Evolutionary conservation across 225 moss, liverwort and hornwort species (phyloP).

Genomic region (Sphagnum tenellum): DNA sequence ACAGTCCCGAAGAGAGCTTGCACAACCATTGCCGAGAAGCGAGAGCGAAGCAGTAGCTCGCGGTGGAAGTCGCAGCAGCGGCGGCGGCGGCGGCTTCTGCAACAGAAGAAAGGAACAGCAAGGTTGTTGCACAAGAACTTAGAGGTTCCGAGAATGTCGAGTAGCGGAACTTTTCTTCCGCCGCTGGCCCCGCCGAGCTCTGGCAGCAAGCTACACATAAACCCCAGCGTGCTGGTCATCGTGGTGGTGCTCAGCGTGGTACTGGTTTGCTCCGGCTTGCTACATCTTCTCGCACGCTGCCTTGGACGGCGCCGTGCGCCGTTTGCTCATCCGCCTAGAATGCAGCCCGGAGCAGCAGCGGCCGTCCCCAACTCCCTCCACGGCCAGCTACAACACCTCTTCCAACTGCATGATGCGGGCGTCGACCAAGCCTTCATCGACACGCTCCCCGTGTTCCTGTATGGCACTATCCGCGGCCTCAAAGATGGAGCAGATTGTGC

Average conservation of each 20-base stretch:
- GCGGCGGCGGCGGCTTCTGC: too few relatives aligned
- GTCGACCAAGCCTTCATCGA: conserved; percentile 47
- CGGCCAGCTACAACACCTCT: conserved; percentile 34
- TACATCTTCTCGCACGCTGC: conserved; percentile 35
- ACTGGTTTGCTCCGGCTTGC: conserved; percentile 33
- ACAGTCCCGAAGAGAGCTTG: too few relatives aligned
- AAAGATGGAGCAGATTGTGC: conserved; percentile 66
- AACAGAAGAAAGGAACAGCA: too few relatives aligned
- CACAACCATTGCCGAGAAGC: too few relatives aligned
- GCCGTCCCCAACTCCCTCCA: conserved; percentile 19
- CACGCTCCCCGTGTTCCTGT: conserved; percentile 44
- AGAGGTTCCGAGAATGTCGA: too few relatives aligned
- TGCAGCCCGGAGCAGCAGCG: conserved; percentile 6
- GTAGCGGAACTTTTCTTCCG: too few relatives aligned
- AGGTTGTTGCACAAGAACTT: too few relatives aligned
- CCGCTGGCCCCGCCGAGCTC: too few relatives aligned
- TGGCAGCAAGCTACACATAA: conserved; percentile 1
- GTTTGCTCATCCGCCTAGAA: conserved; percentile 7
- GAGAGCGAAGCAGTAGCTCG: too few relatives aligned
- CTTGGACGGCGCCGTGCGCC: conserved; percentile 17
- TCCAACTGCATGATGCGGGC: conserved; percentile 38
- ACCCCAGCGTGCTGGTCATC: conserved; percentile 45
- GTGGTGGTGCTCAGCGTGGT: conserved; percentile 44
- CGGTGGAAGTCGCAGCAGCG: too few relatives aligned
- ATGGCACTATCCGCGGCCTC: conserved; percentile 39